Evolutionary conservation across 768 basidiomycete species (phyloP).

Genomic region (Russula earlei): DNA sequence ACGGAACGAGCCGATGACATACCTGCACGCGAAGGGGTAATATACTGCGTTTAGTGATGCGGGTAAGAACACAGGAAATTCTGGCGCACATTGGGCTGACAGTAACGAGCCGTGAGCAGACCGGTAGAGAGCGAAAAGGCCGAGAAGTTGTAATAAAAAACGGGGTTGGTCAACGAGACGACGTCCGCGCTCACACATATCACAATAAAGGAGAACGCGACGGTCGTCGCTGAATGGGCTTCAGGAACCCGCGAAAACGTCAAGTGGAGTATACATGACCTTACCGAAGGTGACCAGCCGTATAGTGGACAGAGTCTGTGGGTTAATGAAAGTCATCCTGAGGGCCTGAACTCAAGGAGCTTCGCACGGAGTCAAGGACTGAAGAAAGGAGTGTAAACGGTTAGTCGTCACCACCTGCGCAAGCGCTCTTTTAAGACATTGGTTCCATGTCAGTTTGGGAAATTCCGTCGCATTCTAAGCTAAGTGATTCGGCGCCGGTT

Average conservation of each 20-base stretch:
- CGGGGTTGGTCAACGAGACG: slow-evolving; percentile 20
- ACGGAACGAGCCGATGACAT: slow-evolving; percentile 28
- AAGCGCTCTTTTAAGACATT: slow-evolving; percentile 1
- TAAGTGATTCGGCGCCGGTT: neutral
- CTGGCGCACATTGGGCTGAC: slow-evolving; percentile 25
- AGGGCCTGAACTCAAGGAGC: neutral
- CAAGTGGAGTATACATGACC: neutral
- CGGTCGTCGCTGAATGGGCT: slow-evolving; percentile 2
- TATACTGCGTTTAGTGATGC: neutral
- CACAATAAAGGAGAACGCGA: slow-evolving; percentile 26
- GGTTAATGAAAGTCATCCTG: neutral
- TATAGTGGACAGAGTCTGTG: neutral
- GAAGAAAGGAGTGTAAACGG: neutral
- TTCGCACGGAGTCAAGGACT: neutral
- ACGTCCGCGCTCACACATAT: slow-evolving; percentile 26
- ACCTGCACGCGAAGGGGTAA: slow-evolving; percentile 21
- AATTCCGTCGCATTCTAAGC: too few relatives aligned
- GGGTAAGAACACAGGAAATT: neutral
- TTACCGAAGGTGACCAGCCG: slow-evolving; percentile 4
- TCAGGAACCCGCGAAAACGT: neutral
- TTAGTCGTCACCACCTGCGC: neutral
- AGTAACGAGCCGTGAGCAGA: slow-evolving; percentile 25
- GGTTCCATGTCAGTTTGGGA: too few relatives aligned
- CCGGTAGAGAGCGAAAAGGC: slow-evolving; percentile 26
- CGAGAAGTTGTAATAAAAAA: slow-evolving; percentile 20